Base-by-base conservation (phyloP, 164 flowering plant species). In the Macadamia tetraphylla region DNA sequence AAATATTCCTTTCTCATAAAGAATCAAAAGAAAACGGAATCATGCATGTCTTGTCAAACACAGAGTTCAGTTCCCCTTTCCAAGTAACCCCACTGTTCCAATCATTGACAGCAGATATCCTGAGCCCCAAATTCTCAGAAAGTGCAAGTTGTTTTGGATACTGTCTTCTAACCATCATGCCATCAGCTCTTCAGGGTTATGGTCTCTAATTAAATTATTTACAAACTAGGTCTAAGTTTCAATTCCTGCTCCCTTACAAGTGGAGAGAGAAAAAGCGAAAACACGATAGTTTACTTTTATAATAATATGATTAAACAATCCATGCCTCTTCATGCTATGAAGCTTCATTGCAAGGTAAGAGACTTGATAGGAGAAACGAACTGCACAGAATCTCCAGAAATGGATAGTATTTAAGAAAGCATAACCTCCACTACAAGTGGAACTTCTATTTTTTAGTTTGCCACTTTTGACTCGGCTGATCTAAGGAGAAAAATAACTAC, bases 71-170 rank as follows among this genome's bases (percentile, higher is more conserved):
- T 66, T 94, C 99, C 62, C 97, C 99, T 17, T 58, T 81, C 73
- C 94, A 84, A 44, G 89, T 85, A 58, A 88, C 94, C 58, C 97
- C 97, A 62, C 55, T 85, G 58, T 92, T 94, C 81, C 80, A 81
- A 67, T 80, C 97, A 66, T 78, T 90, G 62, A 92, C 89, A 70
- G 91, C 87, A 60, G 90, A 84, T 52, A 88, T 94, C 75, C 97
- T 95, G 68, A 90, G 85, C 79, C 99, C 97, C 59, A 75, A 81
- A 73, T 92, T 94, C 73, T 92, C 97, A 62, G 97, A 89, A 79
- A 94, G 97, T 82, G 97, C 92, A 79, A 90, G 97, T 83, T 58
- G 61, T 67, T 48, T 23, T 14, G 40, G 29, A 23, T 6, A 17
- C 44, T 42, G 18, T 15, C 5, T 67, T 67, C 9, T 23, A 58